Evolutionary conservation across 1,139 yeast species (phyloP).

Genomic region (Zygosaccharomyces sapae): DNA sequence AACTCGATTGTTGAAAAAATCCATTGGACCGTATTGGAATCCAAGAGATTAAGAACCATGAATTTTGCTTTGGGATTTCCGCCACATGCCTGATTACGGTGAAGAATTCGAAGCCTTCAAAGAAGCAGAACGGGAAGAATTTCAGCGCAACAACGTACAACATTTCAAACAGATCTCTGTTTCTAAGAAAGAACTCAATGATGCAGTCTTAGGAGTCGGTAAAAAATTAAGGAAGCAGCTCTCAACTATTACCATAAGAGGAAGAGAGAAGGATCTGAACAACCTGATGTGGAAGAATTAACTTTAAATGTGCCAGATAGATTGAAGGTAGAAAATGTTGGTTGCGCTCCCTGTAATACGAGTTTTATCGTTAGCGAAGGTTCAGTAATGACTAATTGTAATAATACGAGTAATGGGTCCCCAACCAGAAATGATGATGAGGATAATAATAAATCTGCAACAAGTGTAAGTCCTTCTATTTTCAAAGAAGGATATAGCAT

Average conservation of each 20-base stretch:
- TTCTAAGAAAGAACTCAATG: conserved; percentile 63
- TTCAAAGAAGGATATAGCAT: conserved; percentile 7
- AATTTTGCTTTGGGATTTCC: conserved; percentile 47
- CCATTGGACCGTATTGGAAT: conserved; percentile 68
- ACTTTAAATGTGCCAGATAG: neutral
- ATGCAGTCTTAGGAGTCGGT: conserved; percentile 79
- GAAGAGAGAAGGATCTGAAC: conserved; percentile 3
- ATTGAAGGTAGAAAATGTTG: neutral
- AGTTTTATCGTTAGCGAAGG: conserved; percentile 25
- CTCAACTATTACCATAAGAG: conserved; percentile 35
- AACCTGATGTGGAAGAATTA: conserved; percentile 1
- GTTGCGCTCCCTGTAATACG: neutral
- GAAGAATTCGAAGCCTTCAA: conserved; percentile 18
- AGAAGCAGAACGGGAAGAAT: conserved; percentile 22
- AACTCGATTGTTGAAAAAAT: conserved; percentile 54
- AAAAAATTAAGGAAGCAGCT: conserved; percentile 58
- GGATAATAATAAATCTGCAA: conserved; percentile 4
- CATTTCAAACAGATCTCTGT: conserved; percentile 47
- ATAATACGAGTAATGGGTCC: conserved; percentile 3
- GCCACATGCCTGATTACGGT: conserved; percentile 20
- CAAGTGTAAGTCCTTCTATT: conserved; percentile 2
- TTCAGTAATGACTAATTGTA: conserved; percentile 17
- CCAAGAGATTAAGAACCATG: conserved; percentile 70
- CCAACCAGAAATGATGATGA: conserved; percentile 10
- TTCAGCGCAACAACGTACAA: conserved; percentile 31